Evolutionary conservation across 441 rosid species (phyloP).

Genomic region (Manihot esculenta): DNA sequence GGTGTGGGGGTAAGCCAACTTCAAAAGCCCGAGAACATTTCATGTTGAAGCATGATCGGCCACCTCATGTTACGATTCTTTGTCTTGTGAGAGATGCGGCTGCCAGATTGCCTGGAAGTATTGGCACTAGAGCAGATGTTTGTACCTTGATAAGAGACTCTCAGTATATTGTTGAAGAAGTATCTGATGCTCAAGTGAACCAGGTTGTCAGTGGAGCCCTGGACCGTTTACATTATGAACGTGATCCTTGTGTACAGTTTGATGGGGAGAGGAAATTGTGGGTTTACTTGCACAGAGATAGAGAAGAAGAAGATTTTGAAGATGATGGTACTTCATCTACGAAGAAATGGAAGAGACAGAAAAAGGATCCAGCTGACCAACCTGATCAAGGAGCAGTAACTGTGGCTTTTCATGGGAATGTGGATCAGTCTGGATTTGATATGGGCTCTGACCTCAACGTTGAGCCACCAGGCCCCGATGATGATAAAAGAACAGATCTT

Average conservation of each 20-base stretch:
- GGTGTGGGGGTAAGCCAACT: slow-evolving; percentile 99
- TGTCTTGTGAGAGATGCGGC: slow-evolving; percentile 99
- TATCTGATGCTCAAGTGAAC: slow-evolving; percentile 87
- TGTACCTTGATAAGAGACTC: slow-evolving; percentile 96
- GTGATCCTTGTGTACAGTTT: slow-evolving; percentile 97
- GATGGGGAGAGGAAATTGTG: slow-evolving; percentile 94
- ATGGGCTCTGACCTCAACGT: slow-evolving; percentile 67
- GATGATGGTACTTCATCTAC: slow-evolving; percentile 99
- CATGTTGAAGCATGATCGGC: slow-evolving; percentile 98
- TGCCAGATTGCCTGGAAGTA: slow-evolving; percentile 92
- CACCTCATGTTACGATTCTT: slow-evolving; percentile 98
- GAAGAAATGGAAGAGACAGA: slow-evolving; percentile 97
- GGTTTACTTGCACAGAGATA: slow-evolving; percentile 92
- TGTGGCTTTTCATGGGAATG: slow-evolving; percentile 55
- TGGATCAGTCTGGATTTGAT: slow-evolving; percentile 66
- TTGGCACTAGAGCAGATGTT: slow-evolving; percentile 99
- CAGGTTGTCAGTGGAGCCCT: slow-evolving; percentile 98
- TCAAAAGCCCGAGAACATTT: slow-evolving; percentile 99
- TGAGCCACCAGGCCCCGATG: slow-evolving; percentile 47
- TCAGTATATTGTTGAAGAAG: slow-evolving; percentile 88
- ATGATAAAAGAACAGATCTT: slow-evolving; percentile 49
- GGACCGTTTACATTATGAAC: slow-evolving; percentile 98
- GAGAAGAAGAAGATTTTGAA: slow-evolving; percentile 99
- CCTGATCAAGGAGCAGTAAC: slow-evolving; percentile 70
- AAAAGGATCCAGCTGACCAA: slow-evolving; percentile 82